Conservation (phyloP, 106 monocot species). For the Acorus calamus region DNA sequence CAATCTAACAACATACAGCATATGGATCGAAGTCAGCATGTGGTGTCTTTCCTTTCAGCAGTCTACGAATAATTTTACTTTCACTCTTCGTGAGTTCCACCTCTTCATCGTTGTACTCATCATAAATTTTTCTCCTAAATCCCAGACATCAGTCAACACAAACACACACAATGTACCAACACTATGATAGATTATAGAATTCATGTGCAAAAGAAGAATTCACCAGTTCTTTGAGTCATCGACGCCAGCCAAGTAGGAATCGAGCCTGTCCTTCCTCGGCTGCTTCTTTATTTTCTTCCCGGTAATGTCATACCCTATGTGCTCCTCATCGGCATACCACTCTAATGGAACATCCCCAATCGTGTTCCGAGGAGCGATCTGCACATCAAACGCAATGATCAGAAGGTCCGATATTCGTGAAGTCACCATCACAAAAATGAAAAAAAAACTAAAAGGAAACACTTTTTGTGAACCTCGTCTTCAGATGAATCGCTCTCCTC, state of each 20-base stretch:
- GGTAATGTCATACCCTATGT: conserved; percentile 78
- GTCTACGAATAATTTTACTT: conserved; percentile 42
- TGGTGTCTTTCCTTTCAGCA: conserved; percentile 76
- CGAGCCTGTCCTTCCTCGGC: conserved; percentile 62
- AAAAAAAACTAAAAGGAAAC: background rate
- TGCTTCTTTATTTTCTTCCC: conserved; percentile 91
- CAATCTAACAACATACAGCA: conserved; percentile 36
- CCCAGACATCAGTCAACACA: background rate
- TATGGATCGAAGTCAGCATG: conserved; percentile 79
- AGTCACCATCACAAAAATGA: background rate
- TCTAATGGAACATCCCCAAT: conserved; percentile 78
- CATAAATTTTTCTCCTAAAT: conserved; percentile 85
- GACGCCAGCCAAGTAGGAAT: conserved; percentile 65
- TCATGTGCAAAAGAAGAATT: background rate
- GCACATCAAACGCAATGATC: background rate
- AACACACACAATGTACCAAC: background rate
- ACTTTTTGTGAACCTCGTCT: conserved; percentile 44
- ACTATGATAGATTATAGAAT: background rate
- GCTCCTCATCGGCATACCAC: conserved; percentile 94
- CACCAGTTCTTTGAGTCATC: conserved; percentile 90
- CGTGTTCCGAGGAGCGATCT: conserved; percentile 81
- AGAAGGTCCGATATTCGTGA: background rate
- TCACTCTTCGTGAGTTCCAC: conserved; percentile 82
- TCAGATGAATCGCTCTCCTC: conserved; percentile 91
- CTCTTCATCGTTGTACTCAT: conserved; percentile 98